Evolutionary conservation across 495 filamentous ascomycete genomes (phyloP).

Genomic region (Penicillium fimorum): DNA sequence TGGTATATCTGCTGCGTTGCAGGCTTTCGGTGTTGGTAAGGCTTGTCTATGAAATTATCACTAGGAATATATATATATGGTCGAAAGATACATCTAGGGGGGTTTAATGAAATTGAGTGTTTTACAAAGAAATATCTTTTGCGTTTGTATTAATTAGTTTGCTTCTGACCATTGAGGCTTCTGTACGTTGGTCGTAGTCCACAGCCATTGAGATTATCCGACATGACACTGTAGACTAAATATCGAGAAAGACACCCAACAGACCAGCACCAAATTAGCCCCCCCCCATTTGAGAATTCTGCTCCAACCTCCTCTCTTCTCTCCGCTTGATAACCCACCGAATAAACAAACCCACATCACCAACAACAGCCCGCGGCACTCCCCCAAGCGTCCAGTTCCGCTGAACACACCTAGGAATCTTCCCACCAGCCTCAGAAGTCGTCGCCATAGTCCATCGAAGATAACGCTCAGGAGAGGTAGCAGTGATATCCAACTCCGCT

Average conservation of each 20-base stretch:
- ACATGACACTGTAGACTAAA: background rate
- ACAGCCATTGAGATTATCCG: background rate
- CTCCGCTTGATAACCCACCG: slow-evolving; percentile 50
- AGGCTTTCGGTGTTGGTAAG: slow-evolving; percentile 25
- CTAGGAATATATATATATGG: background rate
- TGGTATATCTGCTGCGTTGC: slow-evolving; percentile 28
- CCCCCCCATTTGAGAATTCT: background rate
- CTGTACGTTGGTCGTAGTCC: background rate
- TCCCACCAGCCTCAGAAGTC: slow-evolving; percentile 65
- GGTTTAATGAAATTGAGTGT: background rate
- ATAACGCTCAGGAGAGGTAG: slow-evolving; percentile 16
- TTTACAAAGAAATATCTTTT: background rate
- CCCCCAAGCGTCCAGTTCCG: slow-evolving; percentile 52
- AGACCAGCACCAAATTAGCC: background rate
- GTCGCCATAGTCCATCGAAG: slow-evolving; percentile 71
- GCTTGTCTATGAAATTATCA: slow-evolving; percentile 9
- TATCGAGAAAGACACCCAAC: background rate
- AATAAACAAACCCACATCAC: slow-evolving; percentile 70
- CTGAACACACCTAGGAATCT: slow-evolving; percentile 67
- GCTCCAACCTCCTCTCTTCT: slow-evolving; percentile 18
- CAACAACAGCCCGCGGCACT: slow-evolving; percentile 62
- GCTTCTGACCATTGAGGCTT: background rate
- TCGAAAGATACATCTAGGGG: background rate
- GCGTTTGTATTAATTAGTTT: background rate
- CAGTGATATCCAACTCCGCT: background rate